These are phyloP conservation scores for Sesbania bispinosa DNA, from an alignment of 306 rosid species.

Conservation along the genomic window DNA sequence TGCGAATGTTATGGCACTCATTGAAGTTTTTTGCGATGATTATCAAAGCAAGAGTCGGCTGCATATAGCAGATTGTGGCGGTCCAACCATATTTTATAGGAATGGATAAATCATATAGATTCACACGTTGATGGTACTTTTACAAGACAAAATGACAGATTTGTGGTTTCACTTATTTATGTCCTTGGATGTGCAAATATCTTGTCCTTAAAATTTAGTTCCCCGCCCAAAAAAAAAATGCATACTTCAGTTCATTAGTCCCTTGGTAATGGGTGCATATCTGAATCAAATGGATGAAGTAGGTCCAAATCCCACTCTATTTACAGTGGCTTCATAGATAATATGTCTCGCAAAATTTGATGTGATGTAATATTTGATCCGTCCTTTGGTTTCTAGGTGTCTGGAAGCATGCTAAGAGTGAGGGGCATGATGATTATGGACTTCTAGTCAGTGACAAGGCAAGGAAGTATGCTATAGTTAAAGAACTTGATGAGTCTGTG, in stretches of 20 bases:
- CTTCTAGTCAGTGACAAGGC: conserved; percentile 92
- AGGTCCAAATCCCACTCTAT: background rate
- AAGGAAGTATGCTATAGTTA: conserved; percentile 84
- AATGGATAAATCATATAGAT: background rate
- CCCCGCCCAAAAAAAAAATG: too few relatives aligned
- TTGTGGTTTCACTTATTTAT: background rate
- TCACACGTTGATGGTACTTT: background rate
- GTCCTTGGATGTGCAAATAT: background rate
- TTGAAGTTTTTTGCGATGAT: background rate
- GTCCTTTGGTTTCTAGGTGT: conserved; percentile 54
- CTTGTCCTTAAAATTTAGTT: background rate
- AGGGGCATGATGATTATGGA: conserved; percentile 93
- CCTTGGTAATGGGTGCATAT: background rate
- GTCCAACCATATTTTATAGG: background rate
- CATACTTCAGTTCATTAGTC: background rate
- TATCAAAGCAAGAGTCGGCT: background rate
- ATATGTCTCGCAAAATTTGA: background rate
- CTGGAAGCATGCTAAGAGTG: conserved; percentile 87
- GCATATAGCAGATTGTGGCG: background rate
- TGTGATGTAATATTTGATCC: background rate
- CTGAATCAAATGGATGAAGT: background rate
- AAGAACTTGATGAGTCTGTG: conserved; percentile 63
- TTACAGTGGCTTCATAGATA: background rate
- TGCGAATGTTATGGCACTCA: background rate
- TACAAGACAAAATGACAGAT: background rate